Percentiles rank a stretch among this genome's conserved stretches.
Evolutionary conservation across 345 rosid species (phyloP).

Genomic region (Camelina hispida): DNA sequence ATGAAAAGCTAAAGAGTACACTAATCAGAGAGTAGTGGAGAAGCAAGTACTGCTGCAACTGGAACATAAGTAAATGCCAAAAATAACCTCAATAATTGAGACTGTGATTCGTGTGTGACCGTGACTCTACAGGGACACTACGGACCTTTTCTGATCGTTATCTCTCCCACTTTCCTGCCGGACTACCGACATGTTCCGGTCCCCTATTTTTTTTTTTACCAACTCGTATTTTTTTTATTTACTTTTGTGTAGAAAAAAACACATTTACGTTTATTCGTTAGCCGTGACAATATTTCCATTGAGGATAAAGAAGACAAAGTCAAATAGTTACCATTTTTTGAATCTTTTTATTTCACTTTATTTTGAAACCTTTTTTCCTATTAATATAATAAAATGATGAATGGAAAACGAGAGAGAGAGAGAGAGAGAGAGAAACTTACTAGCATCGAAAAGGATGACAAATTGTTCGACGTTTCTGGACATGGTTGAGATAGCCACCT

Average conservation of each 20-base stretch:
- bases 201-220: constrained; percentile 25
- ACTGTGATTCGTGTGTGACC: constrained; percentile 13
- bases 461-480: constrained; percentile 75
- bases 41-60: constrained; percentile 34
- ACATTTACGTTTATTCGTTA: neutral
- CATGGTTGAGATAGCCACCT: constrained; percentile 91
- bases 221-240: neutral
- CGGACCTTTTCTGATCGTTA: constrained; percentile 40
- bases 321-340: constrained; percentile 17
- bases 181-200: constrained; percentile 45
- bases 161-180: constrained; percentile 43
- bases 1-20: constrained; percentile 37
- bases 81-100: constrained; percentile 51
- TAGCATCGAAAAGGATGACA: constrained; percentile 91
- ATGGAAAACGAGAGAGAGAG: neutral
- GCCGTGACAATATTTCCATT: constrained; percentile 15
- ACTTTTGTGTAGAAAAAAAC: neutral
- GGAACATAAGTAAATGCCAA: constrained; percentile 53
- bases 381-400: neutral
- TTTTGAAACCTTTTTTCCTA: constrained; percentile 7
- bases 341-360: neutral
- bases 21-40: constrained; percentile 21
- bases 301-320: constrained; percentile 11
- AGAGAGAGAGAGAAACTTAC: constrained; percentile 72
- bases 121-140: constrained; percentile 41